phyloP scores from a whole-genome alignment of 73 alveolate genomes.

The Tetrahymena thermophila region DNA sequence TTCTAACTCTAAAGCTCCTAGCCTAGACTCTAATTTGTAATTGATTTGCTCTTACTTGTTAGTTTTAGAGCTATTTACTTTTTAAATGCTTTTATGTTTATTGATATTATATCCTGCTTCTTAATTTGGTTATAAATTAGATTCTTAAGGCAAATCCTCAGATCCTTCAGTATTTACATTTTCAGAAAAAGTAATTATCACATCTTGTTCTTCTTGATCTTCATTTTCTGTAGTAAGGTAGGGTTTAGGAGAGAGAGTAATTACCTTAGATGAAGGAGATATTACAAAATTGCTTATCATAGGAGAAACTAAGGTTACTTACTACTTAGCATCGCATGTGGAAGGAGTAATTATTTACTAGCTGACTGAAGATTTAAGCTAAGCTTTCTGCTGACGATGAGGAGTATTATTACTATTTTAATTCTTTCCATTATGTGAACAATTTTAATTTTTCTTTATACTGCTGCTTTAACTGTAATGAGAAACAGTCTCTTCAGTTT shows the following conservation, averaged over 20 bases:
- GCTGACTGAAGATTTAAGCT: neutral
- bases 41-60: neutral
- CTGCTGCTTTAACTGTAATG: neutral
- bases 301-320: neutral
- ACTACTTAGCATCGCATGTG: neutral
- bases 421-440: neutral
- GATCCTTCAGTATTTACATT: neutral
- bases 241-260: neutral
- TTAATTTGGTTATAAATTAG: neutral
- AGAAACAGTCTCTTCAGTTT: neutral
- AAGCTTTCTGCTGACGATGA: neutral
- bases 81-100: neutral
- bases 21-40: neutral
- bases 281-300: neutral
- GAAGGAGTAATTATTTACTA: neutral
- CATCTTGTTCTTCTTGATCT: neutral
- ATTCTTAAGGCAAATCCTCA: neutral
- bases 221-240: neutral
- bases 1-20: neutral
- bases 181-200: neutral
- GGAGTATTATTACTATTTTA: neutral
- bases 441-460: neutral
- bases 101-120: neutral
- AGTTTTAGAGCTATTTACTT: neutral
- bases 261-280: neutral